These are phyloP conservation scores for Galeopsis tetrahit DNA, from an alignment of 257 asterid genomes.

Conservation along the genomic window DNA sequence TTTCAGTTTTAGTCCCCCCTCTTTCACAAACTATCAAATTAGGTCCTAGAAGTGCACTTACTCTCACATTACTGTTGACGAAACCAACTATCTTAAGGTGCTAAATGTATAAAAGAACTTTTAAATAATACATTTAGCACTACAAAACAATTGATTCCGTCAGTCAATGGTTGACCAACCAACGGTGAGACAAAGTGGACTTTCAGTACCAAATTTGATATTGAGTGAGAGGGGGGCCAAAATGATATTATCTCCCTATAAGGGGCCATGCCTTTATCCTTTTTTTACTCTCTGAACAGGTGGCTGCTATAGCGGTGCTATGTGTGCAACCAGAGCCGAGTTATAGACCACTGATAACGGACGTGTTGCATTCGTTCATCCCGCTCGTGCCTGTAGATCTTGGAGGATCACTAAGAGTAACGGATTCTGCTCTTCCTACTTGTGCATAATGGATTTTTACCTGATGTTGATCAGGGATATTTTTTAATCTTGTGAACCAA, in stretches of 20 bases:
- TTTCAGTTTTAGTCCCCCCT: no score
- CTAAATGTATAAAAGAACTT: no score
- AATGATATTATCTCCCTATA: neutral
- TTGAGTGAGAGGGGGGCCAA: no score
- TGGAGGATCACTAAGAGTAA: slow-evolving; percentile 78
- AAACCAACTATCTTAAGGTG: no score
- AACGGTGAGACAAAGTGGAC: no score
- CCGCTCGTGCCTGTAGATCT: slow-evolving; percentile 94
- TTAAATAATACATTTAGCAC: no score
- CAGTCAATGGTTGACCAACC: no score
- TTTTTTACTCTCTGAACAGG: slow-evolving; percentile 45
- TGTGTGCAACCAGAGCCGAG: slow-evolving; percentile 98
- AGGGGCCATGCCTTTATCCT: neutral
- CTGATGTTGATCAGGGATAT: slow-evolving; percentile 25
- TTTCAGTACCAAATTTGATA: no score
- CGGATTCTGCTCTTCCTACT: slow-evolving; percentile 45
- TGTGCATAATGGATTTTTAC: slow-evolving; percentile 32
- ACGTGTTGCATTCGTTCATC: slow-evolving; percentile 90
- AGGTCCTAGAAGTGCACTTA: no score
- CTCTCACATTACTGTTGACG: no score
- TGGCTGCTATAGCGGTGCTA: slow-evolving; percentile 95
- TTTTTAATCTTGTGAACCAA: slow-evolving; percentile 23
- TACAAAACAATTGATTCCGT: no score
- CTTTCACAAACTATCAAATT: no score
- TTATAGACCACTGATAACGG: slow-evolving; percentile 90